These are phyloP conservation scores for Lactarius pseudohatsudake DNA, from an alignment of 768 basidiomycete genomes.

Conservation along the genomic window DNA sequence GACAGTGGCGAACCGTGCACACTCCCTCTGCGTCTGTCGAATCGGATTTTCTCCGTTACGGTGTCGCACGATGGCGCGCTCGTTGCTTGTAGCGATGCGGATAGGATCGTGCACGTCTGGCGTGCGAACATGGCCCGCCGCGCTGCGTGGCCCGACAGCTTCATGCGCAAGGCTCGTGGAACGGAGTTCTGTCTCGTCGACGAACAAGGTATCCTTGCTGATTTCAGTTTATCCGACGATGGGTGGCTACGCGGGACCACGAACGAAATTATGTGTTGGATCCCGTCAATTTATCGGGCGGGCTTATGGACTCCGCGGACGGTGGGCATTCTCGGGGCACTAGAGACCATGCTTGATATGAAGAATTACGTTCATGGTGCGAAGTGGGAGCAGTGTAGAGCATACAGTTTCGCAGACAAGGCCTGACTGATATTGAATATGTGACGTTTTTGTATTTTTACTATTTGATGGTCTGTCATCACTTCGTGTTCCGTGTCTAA, in stretches of 20 bases:
- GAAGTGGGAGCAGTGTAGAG: slow-evolving; percentile 18
- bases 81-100: slow-evolving; percentile 7
- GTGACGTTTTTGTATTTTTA: background rate
- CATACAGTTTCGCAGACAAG: background rate
- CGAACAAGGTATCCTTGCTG: slow-evolving; percentile 14
- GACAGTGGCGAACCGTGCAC: slow-evolving; percentile 12
- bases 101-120: slow-evolving; percentile 12
- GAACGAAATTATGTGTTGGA: slow-evolving; percentile 17
- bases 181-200: slow-evolving; percentile 17
- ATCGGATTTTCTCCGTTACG: background rate
- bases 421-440: background rate
- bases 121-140: slow-evolving; percentile 4
- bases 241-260: slow-evolving; percentile 22
- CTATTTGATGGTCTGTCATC: background rate
- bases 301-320: slow-evolving; percentile 21
- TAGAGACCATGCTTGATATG: slow-evolving; percentile 15
- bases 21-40: slow-evolving; percentile 2
- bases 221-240: background rate
- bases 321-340: slow-evolving; percentile 16
- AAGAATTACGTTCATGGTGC: slow-evolving; percentile 12
- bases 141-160: slow-evolving; percentile 13
- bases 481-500: too few relatives aligned
- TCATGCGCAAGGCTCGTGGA: slow-evolving; percentile 3
- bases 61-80: slow-evolving; percentile 16
- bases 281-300: slow-evolving; percentile 15